Evolutionary conservation across 352 stramenopile genomes (phyloP).

Genomic region (Phytophthora chlamydospora): DNA sequence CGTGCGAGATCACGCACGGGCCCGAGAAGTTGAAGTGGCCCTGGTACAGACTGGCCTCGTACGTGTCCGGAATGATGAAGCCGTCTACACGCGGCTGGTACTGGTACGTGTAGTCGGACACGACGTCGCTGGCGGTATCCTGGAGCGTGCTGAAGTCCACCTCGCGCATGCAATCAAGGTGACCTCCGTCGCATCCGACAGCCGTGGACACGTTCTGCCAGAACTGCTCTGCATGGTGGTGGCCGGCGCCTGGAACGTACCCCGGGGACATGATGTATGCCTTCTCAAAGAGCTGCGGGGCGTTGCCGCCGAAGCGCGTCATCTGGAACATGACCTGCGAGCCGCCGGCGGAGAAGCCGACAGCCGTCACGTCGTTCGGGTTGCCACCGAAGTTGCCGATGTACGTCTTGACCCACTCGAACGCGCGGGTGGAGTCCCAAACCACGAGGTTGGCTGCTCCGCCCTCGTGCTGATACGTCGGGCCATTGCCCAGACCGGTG

Average conservation of each 20-base stretch:
- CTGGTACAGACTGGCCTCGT: slow-evolving; percentile 24
- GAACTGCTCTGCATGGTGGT: slow-evolving; percentile 21
- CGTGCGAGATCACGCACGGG: slow-evolving; percentile 14
- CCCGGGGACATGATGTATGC: slow-evolving; percentile 27
- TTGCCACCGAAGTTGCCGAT: slow-evolving; percentile 37
- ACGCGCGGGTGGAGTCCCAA: slow-evolving; percentile 30
- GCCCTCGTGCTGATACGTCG: slow-evolving; percentile 29
- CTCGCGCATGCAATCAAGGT: slow-evolving; percentile 16
- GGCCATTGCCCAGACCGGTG: slow-evolving; percentile 20
- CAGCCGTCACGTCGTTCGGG: slow-evolving; percentile 33
- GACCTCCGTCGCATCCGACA: slow-evolving; percentile 14
- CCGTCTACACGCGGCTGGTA: slow-evolving; percentile 29
- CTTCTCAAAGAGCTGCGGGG: slow-evolving; percentile 20
- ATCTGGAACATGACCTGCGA: slow-evolving; percentile 26
- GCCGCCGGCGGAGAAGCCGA: slow-evolving; percentile 27
- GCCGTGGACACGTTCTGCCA: slow-evolving; percentile 22
- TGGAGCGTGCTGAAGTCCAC: slow-evolving; percentile 19
- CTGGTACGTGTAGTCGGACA: slow-evolving; percentile 23
- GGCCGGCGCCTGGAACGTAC: slow-evolving; percentile 13
- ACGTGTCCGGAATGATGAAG: slow-evolving; percentile 22
- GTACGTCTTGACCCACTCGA: slow-evolving; percentile 36
- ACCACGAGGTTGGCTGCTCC: slow-evolving; percentile 24
- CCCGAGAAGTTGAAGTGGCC: slow-evolving; percentile 25
- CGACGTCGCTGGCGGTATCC: slow-evolving; percentile 12
- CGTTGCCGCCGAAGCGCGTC: slow-evolving; percentile 21